Evolutionary conservation across 768 basidiomycete genomes (phyloP).

Genomic region (Pleurotus djamor): DNA sequence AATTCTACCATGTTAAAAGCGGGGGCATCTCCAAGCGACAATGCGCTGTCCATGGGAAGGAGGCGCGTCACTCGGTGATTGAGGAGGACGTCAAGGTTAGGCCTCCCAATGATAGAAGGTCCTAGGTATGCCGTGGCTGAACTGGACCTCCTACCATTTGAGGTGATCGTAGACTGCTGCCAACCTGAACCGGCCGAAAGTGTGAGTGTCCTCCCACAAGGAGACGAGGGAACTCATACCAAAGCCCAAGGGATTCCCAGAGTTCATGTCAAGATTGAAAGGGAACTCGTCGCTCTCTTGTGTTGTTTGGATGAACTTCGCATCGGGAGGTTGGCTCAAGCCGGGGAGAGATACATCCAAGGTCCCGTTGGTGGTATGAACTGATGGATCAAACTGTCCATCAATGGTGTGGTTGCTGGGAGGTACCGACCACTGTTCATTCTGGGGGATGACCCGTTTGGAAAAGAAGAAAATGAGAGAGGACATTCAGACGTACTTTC

Average conservation of each 20-base stretch:
- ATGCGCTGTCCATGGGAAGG: background rate
- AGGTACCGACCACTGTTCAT: conserved; percentile 13
- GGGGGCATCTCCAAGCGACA: background rate
- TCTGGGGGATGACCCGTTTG: too few relatives aligned
- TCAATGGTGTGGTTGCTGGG: conserved; percentile 20
- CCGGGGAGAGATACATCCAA: conserved; percentile 16
- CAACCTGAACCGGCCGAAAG: conserved; percentile 10
- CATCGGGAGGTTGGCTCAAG: conserved; percentile 13
- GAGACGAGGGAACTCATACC: conserved; percentile 12
- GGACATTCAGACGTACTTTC: conserved; percentile 13
- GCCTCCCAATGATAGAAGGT: conserved; percentile 15
- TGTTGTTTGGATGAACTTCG: conserved; percentile 19
- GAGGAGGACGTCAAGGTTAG: conserved; percentile 22
- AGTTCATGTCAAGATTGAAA: conserved; percentile 29
- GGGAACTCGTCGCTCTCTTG: conserved; percentile 21
- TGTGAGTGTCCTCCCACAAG: background rate
- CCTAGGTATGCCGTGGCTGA: conserved; percentile 21
- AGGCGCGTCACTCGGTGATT: conserved; percentile 14
- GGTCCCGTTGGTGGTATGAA: conserved; percentile 20
- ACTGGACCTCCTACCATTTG: conserved; percentile 15
- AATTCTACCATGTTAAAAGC: conserved; percentile 17
- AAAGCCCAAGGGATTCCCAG: conserved; percentile 25
- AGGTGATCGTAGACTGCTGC: conserved; percentile 14
- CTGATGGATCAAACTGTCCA: conserved; percentile 20
- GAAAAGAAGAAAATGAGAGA: too few relatives aligned